Percentiles rank a stretch among this genome's conserved stretches.
These are phyloP conservation scores for Tuber calosporum DNA, from an alignment of 495 filamentous ascomycete species.

Conservation along the genomic window DNA sequence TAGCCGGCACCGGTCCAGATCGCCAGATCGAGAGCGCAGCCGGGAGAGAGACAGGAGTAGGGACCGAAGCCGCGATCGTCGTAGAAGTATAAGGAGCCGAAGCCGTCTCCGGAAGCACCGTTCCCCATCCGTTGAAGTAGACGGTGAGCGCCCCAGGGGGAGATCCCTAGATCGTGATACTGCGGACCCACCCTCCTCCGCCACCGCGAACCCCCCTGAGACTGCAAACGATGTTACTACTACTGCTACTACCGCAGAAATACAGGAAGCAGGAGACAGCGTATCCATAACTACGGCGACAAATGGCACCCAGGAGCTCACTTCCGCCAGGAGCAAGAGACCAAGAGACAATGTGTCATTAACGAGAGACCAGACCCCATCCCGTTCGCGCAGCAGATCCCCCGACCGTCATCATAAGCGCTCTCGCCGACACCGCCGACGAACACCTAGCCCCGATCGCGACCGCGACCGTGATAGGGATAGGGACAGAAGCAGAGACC, in stretches of 20 bases:
- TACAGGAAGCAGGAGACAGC: neutral
- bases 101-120: conserved; percentile 45
- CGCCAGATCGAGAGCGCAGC: conserved; percentile 28
- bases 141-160: conserved; percentile 23
- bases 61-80: conserved; percentile 40
- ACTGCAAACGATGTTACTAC: neutral
- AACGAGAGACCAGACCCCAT: conserved; percentile 19
- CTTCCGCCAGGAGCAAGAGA: conserved; percentile 24
- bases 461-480: conserved; percentile 44
- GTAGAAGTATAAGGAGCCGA: conserved; percentile 42
- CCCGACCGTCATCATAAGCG: conserved; percentile 27
- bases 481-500: conserved; percentile 27
- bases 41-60: conserved; percentile 33
- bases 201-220: conserved; percentile 15
- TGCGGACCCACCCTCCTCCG: conserved; percentile 24
- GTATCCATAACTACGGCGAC: neutral
- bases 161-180: conserved; percentile 23
- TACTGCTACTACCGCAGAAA: neutral
- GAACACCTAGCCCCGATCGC: conserved; percentile 47
- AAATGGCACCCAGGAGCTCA: conserved; percentile 20
- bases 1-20: conserved; percentile 29
- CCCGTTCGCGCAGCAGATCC: conserved; percentile 30
- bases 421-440: conserved; percentile 44
- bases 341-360: conserved; percentile 29
- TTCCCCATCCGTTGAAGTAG: conserved; percentile 27